These are phyloP conservation scores for Tolypocladium sp. DNA, from an alignment of 2,329 filamentous ascomycete species.

Conservation along the genomic window DNA sequence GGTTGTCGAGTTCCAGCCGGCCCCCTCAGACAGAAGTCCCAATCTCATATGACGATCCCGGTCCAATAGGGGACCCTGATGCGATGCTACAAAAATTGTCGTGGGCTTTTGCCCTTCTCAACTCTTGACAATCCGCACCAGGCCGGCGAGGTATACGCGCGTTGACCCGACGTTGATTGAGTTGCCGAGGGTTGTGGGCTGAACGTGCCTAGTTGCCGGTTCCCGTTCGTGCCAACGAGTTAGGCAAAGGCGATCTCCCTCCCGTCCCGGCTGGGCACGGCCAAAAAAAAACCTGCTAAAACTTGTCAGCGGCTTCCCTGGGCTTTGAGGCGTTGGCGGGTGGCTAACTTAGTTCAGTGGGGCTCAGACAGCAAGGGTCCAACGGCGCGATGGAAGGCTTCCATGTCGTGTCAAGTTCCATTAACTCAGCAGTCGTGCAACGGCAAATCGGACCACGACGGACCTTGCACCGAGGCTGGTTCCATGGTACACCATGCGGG, in stretches of 20 bases:
- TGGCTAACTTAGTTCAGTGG: not conserved
- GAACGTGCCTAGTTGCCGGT: too few relatives aligned
- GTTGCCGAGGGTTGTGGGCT: not conserved
- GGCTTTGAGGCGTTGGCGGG: not conserved
- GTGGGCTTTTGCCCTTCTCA: not conserved
- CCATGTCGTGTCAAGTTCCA: not conserved
- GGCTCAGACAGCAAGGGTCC: not conserved
- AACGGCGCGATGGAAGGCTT: not conserved
- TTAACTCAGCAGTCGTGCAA: not conserved
- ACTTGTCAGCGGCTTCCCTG: not conserved
- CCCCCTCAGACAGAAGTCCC: not conserved
- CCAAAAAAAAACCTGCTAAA: not conserved
- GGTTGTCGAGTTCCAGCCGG: not conserved
- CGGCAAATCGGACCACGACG: not conserved
- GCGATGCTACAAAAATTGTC: not conserved
- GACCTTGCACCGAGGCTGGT: not conserved
- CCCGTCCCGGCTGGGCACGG: not conserved
- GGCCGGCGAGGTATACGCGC: too few relatives aligned
- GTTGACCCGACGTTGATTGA: too few relatives aligned
- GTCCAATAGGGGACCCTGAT: not conserved
- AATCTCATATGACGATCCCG: not conserved
- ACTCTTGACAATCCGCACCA: too few relatives aligned
- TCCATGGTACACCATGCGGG: not conserved
- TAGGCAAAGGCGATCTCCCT: not conserved
- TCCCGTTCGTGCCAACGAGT: not conserved